Evolutionary conservation across 2,329 filamentous ascomycete species (phyloP), one percentile per base, ranked within the genome.

Genomic region (Aspergillus sp.): DNA sequence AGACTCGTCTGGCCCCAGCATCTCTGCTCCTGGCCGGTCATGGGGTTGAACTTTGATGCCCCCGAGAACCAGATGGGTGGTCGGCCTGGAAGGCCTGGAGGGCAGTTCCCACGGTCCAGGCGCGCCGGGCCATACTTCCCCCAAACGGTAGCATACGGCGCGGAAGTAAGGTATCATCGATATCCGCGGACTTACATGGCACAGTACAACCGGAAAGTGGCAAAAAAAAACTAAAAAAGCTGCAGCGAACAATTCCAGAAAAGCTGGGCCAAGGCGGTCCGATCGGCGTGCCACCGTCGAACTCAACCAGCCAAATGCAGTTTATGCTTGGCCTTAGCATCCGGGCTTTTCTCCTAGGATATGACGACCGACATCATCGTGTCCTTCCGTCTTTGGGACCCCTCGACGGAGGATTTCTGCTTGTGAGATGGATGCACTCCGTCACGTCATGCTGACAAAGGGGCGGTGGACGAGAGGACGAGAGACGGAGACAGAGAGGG

Each of bases 191-290:
- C 32, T 36, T 11, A 14, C 32, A 36, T 11, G 32, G 12, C 14
- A 36, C 32, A 36, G 32, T 36, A 36, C 32, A 14, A 36, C 32
- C 11, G 32, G 36, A 42, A 12, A 31, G 54, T 62, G 54, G 57
- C 60, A 62, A 47, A 47, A 9, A 12, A 24, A 5, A 36, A 36
- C 22, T 24, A 24, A 5, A 16, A 36, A 36, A 36, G 18, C 45
- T 74, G 72, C 72, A 73, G 57, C 70, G 72, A 74, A 75, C 63
- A 32, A 49, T 75, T 75, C 72, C 70, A 73, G 72, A 75, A 74
- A 47, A 32, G 46, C 14, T 54, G 49, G 29, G 61, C 62, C 61
- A 65, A 64, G 60, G 55, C 59, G 54, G 36, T 42, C 14, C 16
- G 58, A 62, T 65, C 61, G 61, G 55, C 58, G 61, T 61, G 58